Evolutionary conservation across 2,329 filamentous ascomycete species (phyloP).

Genomic region (Beauveria asiatica): DNA sequence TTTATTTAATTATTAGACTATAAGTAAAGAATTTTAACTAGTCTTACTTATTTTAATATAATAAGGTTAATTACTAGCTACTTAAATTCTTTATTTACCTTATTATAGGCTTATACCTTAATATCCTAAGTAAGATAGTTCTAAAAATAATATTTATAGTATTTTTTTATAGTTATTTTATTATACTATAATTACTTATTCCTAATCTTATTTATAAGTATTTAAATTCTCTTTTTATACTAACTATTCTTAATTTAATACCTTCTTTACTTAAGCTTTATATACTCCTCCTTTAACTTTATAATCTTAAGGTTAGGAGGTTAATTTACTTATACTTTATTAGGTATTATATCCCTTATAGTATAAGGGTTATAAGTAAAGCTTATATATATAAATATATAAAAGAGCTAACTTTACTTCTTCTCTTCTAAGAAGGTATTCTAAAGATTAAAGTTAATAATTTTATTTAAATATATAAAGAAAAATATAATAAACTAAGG

Average conservation of each 20-base stretch:
- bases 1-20: slow-evolving; percentile 13
- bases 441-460: slow-evolving; percentile 21
- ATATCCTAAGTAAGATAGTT: slow-evolving; percentile 22
- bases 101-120: slow-evolving; percentile 15
- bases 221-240: slow-evolving; percentile 18
- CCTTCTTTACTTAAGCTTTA: slow-evolving; percentile 19
- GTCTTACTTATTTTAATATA: slow-evolving; percentile 15
- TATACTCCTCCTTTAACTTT: slow-evolving; percentile 14
- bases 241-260: slow-evolving; percentile 17
- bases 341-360: slow-evolving; percentile 21
- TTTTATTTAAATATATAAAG: slow-evolving; percentile 22
- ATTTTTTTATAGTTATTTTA: slow-evolving; percentile 16
- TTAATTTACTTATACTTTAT: slow-evolving; percentile 20
- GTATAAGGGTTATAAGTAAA: slow-evolving; percentile 21
- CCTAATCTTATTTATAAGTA: slow-evolving; percentile 17
- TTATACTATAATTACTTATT: slow-evolving; percentile 15
- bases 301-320: slow-evolving; percentile 20
- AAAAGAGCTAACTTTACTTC: slow-evolving; percentile 16
- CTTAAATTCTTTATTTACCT: slow-evolving; percentile 15
- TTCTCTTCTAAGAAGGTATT: slow-evolving; percentile 21
- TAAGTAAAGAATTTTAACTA: slow-evolving; percentile 15
- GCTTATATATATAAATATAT: slow-evolving; percentile 19
- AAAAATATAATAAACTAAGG: slow-evolving; percentile 21
- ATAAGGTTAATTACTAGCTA: slow-evolving; percentile 14
- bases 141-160: slow-evolving; percentile 15